Conservation (phyloP, 257 asterid species). For the Solanum corneliomulleri region DNA sequence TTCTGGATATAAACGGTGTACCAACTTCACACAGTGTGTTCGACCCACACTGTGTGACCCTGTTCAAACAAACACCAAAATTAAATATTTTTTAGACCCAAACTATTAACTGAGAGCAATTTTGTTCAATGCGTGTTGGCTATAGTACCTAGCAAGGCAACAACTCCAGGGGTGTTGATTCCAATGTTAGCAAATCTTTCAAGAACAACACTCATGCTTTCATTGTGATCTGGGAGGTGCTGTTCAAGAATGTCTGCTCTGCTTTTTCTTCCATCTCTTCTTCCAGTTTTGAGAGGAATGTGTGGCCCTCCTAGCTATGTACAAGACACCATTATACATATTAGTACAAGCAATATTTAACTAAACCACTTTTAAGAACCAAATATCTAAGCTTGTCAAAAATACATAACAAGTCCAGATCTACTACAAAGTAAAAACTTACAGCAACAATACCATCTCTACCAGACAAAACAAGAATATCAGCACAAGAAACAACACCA, state of each 20-base stretch:
- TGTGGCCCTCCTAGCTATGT: conserved; percentile 85
- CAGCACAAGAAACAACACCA: conserved; percentile 90
- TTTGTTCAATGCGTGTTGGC: no score
- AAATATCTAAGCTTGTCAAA: background rate
- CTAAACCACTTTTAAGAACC: background rate
- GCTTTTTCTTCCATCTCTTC: conserved; percentile 92
- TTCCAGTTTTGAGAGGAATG: conserved; percentile 77
- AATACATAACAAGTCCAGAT: background rate
- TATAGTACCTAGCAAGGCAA: conserved; percentile 60
- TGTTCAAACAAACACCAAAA: background rate
- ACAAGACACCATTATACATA: background rate
- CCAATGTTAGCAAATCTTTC: conserved; percentile 67
- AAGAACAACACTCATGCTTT: conserved; percentile 76
- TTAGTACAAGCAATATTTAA: background rate
- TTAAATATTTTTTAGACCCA: background rate
- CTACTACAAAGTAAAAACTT: background rate
- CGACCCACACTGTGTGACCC: conserved; percentile 96
- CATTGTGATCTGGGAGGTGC: conserved; percentile 90
- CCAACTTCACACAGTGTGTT: conserved; percentile 90
- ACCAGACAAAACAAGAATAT: conserved; percentile 81
- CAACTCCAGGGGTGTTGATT: conserved; percentile 69
- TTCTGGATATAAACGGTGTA: conserved; percentile 90
- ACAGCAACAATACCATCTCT: conserved; percentile 82
- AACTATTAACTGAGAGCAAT: no score
- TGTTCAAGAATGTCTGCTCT: conserved; percentile 73